Evolutionary conservation across 192 early-diverging fungal species (phyloP), one percentile per base, ranked within the genome.

Genomic region (Glomus cerebriforme): DNA sequence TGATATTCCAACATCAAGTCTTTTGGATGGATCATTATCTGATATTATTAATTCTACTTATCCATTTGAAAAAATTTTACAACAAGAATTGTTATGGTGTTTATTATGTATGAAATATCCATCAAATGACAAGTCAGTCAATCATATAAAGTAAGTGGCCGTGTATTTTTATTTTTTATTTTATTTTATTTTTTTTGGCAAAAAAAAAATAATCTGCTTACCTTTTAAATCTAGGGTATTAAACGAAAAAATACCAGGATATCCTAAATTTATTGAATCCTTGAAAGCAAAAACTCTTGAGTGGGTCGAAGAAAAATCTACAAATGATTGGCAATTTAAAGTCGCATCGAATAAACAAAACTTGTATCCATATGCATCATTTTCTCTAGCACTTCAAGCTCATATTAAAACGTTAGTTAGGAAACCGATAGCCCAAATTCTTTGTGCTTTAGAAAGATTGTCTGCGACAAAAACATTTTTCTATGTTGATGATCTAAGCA

Each of bases 71-170:
- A 29, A 78, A 26, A 78, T 78, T 26, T 69, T 78, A 17, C 32
- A 49, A 39, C 67, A 69, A 39, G 76, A 78, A 49, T 49, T 78
- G 37, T 69, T 69, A 29, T 78, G 76, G 76, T 78, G 76, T 45
- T 47, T 78, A 17, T 59, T 78, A 9, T 78, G 76, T 29, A 78
- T 78, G 22, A 77, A 68, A 43, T 78, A 78, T 12, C 60, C 76
- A 72, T 43, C 60, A n/a, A 45, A 17, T 27, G 2, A 31, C 10
- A 43, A 32, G 31, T 74, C 29, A 49, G 37, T 78, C 17, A 59
- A 78, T 3, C 76, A 78, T 47, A 32, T 78, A 15, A 37, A 47
- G 69, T 71, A 71, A 71, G 34, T 45, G 34, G 1, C 31, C 10
- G 2, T 15, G 2, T 32, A 2, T 64, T 31, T 31, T 10, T 17